These are phyloP conservation scores for Asterochloris sp. DNA, from an alignment of 139 green algal species.

Conservation along the genomic window DNA sequence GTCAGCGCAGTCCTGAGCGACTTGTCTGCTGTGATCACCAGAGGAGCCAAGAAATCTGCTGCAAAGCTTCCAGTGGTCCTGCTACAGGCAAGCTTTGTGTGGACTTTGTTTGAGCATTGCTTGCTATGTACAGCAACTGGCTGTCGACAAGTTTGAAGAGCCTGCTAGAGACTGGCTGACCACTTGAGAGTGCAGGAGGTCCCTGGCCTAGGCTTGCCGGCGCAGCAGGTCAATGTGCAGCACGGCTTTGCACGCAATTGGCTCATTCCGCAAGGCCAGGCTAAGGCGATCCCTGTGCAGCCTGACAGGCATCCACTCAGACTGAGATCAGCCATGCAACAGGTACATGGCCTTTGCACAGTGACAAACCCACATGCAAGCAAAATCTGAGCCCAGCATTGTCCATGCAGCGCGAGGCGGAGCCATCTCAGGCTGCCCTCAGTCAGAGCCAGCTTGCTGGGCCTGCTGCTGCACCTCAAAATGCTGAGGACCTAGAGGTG, in stretches of 20 bases:
- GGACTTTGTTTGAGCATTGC: too few relatives aligned
- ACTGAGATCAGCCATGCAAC: background rate
- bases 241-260: constrained; percentile 17
- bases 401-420: background rate
- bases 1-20: too few relatives aligned
- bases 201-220: background rate
- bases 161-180: background rate
- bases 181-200: background rate
- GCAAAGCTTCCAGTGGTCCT: too few relatives aligned
- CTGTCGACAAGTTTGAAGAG: background rate
- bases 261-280: background rate
- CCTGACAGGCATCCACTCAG: background rate
- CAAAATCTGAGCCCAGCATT: background rate
- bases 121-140: background rate
- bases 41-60: too few relatives aligned
- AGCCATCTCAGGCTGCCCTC: background rate
- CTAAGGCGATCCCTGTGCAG: background rate
- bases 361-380: background rate
- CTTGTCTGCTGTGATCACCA: too few relatives aligned
- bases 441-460: background rate
- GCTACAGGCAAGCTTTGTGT: too few relatives aligned
- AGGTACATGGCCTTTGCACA: too few relatives aligned
- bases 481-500: background rate
- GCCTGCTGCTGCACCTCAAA: background rate
- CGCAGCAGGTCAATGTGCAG: background rate